Conservation (phyloP, 305 asterid genomes). For the Fraxinus sp. region DNA sequence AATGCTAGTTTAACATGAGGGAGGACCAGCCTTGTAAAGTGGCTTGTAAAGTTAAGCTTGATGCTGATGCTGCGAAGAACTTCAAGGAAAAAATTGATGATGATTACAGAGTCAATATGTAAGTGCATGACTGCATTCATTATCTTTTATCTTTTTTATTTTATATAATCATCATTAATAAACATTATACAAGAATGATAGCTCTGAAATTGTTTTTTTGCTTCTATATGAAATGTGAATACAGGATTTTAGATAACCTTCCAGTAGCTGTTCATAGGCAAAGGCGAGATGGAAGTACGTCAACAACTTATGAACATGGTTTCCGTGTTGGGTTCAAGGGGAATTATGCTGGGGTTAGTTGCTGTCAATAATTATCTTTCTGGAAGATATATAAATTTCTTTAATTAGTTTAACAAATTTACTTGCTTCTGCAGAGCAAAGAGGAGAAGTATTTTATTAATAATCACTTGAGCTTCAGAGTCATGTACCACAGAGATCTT, state of each 20-base stretch:
- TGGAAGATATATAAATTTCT: not conserved
- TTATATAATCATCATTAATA: not conserved
- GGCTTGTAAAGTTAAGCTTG: conserved; percentile 58
- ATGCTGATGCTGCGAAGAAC: conserved; percentile 69
- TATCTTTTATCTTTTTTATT: not conserved
- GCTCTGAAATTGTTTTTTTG: not conserved
- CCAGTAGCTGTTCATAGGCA: conserved; percentile 89
- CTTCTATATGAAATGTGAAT: conserved; percentile 25
- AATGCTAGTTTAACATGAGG: conserved; percentile 70
- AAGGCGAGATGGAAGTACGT: conserved; percentile 69
- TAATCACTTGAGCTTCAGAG: conserved; percentile 92
- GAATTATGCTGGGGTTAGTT: conserved; percentile 79
- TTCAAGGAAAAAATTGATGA: conserved; percentile 90
- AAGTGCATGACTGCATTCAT: conserved; percentile 26
- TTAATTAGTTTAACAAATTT: conserved; percentile 25
- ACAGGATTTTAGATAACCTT: conserved; percentile 96
- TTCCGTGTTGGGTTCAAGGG: conserved; percentile 96
- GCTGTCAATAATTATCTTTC: conserved; percentile 20
- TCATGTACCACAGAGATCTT: conserved; percentile 80
- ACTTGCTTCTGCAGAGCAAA: conserved; percentile 62
- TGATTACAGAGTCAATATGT: conserved; percentile 80
- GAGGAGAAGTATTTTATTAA: conserved; percentile 81
- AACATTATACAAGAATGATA: conserved; percentile 1
- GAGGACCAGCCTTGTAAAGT: conserved; percentile 68
- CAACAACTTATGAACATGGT: conserved; percentile 83